Evolutionary conservation across 805 yeast species (phyloP).

Genomic region (Lachancea mirantina): DNA sequence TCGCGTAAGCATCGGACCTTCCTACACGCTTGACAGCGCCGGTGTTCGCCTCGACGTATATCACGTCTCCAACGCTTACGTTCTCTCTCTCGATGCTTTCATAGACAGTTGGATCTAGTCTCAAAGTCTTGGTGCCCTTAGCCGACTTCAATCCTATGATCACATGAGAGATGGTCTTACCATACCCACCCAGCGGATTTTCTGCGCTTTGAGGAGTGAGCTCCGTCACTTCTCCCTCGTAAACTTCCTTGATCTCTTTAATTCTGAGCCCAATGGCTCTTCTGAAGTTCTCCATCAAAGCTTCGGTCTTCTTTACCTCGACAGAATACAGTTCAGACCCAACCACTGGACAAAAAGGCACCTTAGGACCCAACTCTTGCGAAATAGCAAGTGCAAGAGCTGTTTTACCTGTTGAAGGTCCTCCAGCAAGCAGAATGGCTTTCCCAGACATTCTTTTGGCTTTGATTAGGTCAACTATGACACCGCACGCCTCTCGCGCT

Average conservation of each 20-base stretch:
- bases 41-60: conserved; percentile 93
- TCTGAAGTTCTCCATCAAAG: conserved; percentile 92
- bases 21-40: conserved; percentile 98
- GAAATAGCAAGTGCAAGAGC: conserved; percentile 94
- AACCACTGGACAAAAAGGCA: conserved; percentile 95
- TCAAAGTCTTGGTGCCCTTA: conserved; percentile 80
- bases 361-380: conserved; percentile 93
- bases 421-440: conserved; percentile 93
- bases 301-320: conserved; percentile 96
- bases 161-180: conserved; percentile 92
- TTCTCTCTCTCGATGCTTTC: conserved; percentile 93
- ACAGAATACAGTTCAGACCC: conserved; percentile 91
- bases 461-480: conserved; percentile 87
- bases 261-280: conserved; percentile 93
- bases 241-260: conserved; percentile 94
- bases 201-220: conserved; percentile 93
- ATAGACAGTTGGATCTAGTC: conserved; percentile 88
- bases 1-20: conserved; percentile 96
- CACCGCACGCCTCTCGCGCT: conserved; percentile 89
- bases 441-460: conserved; percentile 90
- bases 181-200: conserved; percentile 95
- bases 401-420: conserved; percentile 98
- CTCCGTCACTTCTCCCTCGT: conserved; percentile 97
- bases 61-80: conserved; percentile 92
- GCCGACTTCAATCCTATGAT: conserved; percentile 89